Conservation (phyloP, 371 early-diverging fungal species). For the Funneliformis caledonium region DNA sequence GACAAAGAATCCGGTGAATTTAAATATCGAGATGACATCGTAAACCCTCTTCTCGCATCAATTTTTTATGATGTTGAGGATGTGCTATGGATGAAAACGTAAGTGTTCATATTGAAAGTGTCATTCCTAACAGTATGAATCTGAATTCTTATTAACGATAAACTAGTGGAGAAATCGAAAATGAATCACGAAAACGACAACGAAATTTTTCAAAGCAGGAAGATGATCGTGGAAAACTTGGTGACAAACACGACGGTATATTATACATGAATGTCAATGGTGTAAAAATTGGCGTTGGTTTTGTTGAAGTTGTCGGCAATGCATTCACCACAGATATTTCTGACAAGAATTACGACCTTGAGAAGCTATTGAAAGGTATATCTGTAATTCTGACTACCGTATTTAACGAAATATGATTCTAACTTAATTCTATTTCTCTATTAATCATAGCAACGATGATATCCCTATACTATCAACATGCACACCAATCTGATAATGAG, state of each 20-base stretch:
- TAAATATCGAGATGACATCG: slow-evolving; percentile 21
- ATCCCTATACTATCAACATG: slow-evolving; percentile 18
- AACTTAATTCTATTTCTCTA: background rate
- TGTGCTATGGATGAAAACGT: slow-evolving; percentile 8
- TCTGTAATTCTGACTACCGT: too few relatives aligned
- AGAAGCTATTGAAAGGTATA: slow-evolving; percentile 26
- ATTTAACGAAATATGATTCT: background rate
- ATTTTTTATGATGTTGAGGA: slow-evolving; percentile 16
- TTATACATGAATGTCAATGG: slow-evolving; percentile 27
- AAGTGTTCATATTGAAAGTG: slow-evolving; percentile 13
- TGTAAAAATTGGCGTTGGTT: background rate
- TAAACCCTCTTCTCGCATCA: slow-evolving; percentile 10
- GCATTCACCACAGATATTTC: too few relatives aligned
- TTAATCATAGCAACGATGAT: slow-evolving; percentile 5
- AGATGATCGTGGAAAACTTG: slow-evolving; percentile 14
- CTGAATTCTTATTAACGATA: slow-evolving; percentile 5
- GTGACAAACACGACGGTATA: slow-evolving; percentile 29
- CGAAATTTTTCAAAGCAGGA: slow-evolving; percentile 27
- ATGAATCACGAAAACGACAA: background rate
- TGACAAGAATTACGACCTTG: background rate
- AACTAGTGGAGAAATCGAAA: slow-evolving; percentile 28
- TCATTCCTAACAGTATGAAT: background rate
- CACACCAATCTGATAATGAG: background rate
- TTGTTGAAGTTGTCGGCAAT: too few relatives aligned
- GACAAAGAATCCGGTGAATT: slow-evolving; percentile 5